phyloP scores from a whole-genome alignment of 768 basidiomycete genomes.

The Leccinum imitatum region DNA sequence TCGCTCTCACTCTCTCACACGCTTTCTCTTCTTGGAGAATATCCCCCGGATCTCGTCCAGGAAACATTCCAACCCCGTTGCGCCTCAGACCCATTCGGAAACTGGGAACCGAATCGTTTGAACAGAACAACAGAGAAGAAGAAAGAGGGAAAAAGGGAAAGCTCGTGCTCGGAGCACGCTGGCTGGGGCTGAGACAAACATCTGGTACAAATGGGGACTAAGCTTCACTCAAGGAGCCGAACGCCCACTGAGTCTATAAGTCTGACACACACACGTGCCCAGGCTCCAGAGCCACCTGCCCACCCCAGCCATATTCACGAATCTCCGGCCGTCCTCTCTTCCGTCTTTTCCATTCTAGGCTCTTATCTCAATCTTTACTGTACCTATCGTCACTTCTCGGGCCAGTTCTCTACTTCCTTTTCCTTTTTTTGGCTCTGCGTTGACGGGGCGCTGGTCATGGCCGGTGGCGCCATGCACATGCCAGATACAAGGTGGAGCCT shows the following conservation, averaged over 20 bases:
- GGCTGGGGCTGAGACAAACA: background rate
- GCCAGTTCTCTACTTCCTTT: background rate
- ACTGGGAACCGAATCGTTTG: slow-evolving; percentile 7
- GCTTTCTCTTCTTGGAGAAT: background rate
- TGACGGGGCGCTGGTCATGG: background rate
- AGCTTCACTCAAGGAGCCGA: background rate
- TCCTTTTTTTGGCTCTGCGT: background rate
- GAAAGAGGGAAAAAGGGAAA: background rate
- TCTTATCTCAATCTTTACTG: background rate
- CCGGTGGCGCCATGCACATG: background rate
- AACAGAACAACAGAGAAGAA: background rate
- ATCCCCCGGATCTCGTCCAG: slow-evolving; percentile 6
- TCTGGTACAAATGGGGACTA: background rate
- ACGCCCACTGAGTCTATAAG: background rate
- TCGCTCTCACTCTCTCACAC: background rate
- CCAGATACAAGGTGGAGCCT: slow-evolving; percentile 21
- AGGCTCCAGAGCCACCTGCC: background rate
- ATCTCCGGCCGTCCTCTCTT: background rate
- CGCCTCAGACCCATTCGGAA: slow-evolving; percentile 23
- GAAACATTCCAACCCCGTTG: slow-evolving; percentile 7
- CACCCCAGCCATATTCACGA: background rate
- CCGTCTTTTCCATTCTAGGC: background rate
- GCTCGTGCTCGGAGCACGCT: slow-evolving; percentile 18
- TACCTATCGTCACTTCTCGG: background rate
- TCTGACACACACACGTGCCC: background rate